Percentiles rank a stretch among this genome's conserved stretches.
phyloP scores from a whole-genome alignment of 495 filamentous ascomycete species.

The Lichenothelia convexa region DNA sequence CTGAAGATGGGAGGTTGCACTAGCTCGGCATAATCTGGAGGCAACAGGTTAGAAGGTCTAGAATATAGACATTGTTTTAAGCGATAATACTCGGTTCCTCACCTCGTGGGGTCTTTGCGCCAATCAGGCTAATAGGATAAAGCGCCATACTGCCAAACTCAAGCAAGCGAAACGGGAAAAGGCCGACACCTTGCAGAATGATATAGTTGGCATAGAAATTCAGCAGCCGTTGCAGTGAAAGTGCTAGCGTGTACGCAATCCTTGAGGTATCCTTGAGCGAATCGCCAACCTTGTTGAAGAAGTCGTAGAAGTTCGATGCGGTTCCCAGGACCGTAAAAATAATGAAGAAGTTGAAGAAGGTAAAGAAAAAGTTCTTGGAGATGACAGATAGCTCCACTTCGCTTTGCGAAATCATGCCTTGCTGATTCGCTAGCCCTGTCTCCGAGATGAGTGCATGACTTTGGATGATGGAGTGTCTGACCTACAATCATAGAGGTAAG shows the following conservation, averaged over 20 bases:
- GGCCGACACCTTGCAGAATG: constrained; percentile 74
- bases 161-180: constrained; percentile 83
- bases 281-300: constrained; percentile 52
- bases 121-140: constrained; percentile 62
- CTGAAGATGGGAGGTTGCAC: constrained; percentile 72
- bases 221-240: constrained; percentile 49
- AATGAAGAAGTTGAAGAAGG: constrained; percentile 96
- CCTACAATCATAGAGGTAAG: constrained; percentile 83
- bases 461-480: not conserved
- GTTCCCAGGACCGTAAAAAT: constrained; percentile 85
- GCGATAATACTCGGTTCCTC: too few species aligned
- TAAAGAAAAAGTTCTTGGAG: constrained; percentile 99
- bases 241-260: constrained; percentile 58
- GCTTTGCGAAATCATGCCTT: constrained; percentile 86
- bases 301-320: constrained; percentile 46
- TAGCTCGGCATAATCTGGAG: constrained; percentile 61
- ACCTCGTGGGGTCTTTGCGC: constrained; percentile 71
- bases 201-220: constrained; percentile 91
- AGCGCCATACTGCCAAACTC: constrained; percentile 73
- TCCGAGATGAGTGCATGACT: constrained; percentile 4
- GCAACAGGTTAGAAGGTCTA: too few species aligned
- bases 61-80: not conserved
- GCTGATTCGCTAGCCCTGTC: constrained; percentile 55
- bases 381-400: constrained; percentile 92
- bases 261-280: constrained; percentile 58